Percentiles rank a stretch among this genome's conserved stretches.
Evolutionary conservation across 225 moss, liverwort and hornwort species (phyloP).

Genomic region (Ulota crispa): DNA sequence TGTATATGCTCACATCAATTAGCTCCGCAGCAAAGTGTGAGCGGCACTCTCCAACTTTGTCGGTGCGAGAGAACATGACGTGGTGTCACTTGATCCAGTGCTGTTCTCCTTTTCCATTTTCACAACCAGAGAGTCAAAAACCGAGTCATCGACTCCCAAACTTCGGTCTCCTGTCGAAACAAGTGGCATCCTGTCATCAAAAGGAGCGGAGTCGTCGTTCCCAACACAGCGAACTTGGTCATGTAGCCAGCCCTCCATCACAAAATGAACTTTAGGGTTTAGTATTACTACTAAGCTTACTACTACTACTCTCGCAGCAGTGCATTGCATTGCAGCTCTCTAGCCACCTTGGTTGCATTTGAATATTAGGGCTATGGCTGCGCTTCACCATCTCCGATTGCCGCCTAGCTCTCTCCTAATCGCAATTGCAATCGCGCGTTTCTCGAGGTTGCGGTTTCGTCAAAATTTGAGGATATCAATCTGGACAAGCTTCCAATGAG

Average conservation of each 20-base stretch:
- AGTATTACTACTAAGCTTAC: no score
- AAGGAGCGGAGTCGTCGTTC: neutral
- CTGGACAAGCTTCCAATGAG: no score
- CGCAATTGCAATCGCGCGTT: neutral
- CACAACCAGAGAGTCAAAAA: constrained; percentile 8
- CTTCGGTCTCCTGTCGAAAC: neutral
- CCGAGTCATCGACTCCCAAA: neutral
- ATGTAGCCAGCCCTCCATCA: neutral
- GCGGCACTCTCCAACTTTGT: neutral
- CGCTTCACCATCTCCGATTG: constrained; percentile 12
- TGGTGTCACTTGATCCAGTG: neutral
- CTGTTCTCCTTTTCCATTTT: neutral
- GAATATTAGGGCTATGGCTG: constrained; percentile 13
- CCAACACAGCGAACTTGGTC: neutral
- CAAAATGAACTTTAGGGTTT: neutral
- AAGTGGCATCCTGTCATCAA: neutral
- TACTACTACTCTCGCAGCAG: no score
- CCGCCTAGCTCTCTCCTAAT: neutral
- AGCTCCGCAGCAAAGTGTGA: neutral
- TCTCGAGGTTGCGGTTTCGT: neutral
- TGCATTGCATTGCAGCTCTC: neutral
- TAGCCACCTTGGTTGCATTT: neutral
- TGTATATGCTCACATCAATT: neutral
- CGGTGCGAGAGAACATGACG: neutral
- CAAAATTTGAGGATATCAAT: no score